A percentile compares a stretch with the other conserved stretches of the same genome.
Conservation (phyloP, 225 moss, liverwort and hornwort species). For the Physcomitrium patens region DNA sequence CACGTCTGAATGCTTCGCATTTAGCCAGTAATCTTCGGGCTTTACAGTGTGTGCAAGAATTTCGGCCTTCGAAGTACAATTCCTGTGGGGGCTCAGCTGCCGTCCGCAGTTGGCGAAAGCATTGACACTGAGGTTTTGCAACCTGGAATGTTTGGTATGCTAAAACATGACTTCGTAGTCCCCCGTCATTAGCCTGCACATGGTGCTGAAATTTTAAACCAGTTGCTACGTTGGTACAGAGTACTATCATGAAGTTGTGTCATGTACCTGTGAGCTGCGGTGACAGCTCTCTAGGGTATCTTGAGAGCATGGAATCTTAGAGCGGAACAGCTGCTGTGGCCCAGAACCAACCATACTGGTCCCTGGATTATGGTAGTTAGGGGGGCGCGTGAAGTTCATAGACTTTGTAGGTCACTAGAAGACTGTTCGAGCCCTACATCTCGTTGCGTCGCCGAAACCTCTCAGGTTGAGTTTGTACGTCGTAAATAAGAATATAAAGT, state of each 20-base stretch:
- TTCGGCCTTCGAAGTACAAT: too few species aligned
- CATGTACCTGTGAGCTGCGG: not conserved
- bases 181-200: slow-evolving; percentile 23
- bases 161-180: slow-evolving; percentile 23
- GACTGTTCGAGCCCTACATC: too few species aligned
- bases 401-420: not conserved
- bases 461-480: too few species aligned
- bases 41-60: too few species aligned
- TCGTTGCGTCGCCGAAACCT: too few species aligned
- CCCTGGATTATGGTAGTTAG: not conserved
- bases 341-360: slow-evolving; percentile 17
- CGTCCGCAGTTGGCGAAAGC: too few species aligned
- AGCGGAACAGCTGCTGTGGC: slow-evolving; percentile 26
- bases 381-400: not conserved
- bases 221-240: slow-evolving; percentile 24
- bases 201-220: slow-evolving; percentile 7
- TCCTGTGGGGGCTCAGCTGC: too few species aligned
- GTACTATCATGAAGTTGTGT: slow-evolving; percentile 28
- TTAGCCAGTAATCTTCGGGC: too few species aligned
- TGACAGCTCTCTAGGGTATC: slow-evolving; percentile 38
- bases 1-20: too few species aligned
- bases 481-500: too few species aligned
- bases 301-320: slow-evolving; percentile 35
- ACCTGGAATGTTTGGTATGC: not conserved
- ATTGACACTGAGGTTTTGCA: not conserved